phyloP scores from a whole-genome alignment of 371 early-diverging fungal genomes.

The Syncephalastrum sp. region DNA sequence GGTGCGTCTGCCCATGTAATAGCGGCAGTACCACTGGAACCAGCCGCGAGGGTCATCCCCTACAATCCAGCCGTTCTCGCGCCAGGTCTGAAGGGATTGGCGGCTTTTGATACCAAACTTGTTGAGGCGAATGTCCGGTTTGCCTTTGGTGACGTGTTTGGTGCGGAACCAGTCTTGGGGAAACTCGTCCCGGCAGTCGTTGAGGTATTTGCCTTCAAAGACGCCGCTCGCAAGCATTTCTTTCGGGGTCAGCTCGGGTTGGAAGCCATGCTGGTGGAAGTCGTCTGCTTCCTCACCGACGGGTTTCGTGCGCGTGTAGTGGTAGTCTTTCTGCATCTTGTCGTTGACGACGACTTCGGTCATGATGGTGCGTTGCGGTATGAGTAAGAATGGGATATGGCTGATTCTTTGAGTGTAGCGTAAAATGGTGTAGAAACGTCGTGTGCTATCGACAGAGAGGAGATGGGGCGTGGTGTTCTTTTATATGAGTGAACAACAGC shows the following conservation, averaged over 20 bases:
- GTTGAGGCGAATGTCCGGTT: not conserved
- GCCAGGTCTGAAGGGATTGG: slow-evolving; percentile 3
- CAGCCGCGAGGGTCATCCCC: slow-evolving; percentile 2
- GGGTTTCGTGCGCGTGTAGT: not conserved
- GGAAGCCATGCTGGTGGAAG: not conserved
- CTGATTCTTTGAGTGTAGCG: too few relatives aligned
- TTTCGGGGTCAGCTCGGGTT: slow-evolving; percentile 1
- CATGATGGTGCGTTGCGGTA: not conserved
- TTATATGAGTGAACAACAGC: too few relatives aligned
- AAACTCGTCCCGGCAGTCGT: slow-evolving; percentile 1
- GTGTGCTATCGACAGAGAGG: too few relatives aligned
- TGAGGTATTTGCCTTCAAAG: slow-evolving; percentile 7
- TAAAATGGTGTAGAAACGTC: too few relatives aligned
- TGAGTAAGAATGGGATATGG: too few relatives aligned
- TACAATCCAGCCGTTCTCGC: slow-evolving; percentile 2
- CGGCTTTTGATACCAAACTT: not conserved
- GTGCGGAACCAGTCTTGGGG: slow-evolving; percentile 1
- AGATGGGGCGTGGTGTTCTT: too few relatives aligned
- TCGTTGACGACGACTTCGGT: slow-evolving; percentile 1
- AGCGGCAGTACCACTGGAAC: slow-evolving; percentile 4
- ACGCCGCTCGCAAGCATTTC: slow-evolving; percentile 1
- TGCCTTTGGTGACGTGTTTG: not conserved
- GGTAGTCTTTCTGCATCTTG: not conserved
- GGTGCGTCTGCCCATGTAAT: slow-evolving; percentile 2
- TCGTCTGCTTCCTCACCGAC: slow-evolving; percentile 5